A percentile compares a stretch with the other conserved stretches of the same genome.
Conservation (phyloP, 495 filamentous ascomycete species). For the Xylaria flabelliformis region DNA sequence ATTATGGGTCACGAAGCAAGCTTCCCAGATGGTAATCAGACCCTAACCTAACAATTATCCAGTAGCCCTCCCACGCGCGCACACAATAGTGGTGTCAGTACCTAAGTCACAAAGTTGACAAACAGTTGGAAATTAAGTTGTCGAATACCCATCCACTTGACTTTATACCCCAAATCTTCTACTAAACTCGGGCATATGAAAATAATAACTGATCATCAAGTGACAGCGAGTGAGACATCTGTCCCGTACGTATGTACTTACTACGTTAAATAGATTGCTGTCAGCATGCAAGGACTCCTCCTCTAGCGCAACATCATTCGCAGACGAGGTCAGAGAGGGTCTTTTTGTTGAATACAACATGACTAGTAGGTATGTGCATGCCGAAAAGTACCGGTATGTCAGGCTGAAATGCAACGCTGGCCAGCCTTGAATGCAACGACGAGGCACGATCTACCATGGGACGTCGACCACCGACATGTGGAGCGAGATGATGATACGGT, state of each 20-base stretch:
- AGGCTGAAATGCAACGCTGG: conserved; percentile 19
- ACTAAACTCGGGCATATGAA: neutral
- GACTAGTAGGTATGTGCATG: neutral
- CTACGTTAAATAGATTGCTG: neutral
- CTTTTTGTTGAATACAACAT: conserved; percentile 28
- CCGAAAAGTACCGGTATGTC: conserved; percentile 24
- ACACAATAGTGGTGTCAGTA: neutral
- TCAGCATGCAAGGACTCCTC: conserved; percentile 7
- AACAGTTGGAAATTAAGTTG: neutral
- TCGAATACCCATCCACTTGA: neutral
- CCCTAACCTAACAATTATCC: neutral
- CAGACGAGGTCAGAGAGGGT: neutral
- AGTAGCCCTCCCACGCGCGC: neutral
- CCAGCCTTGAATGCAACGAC: conserved; percentile 18
- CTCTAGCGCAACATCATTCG: conserved; percentile 13
- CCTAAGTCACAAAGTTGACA: neutral
- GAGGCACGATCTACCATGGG: conserved; percentile 12
- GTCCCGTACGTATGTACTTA: neutral
- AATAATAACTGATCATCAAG: neutral
- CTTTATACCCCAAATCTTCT: neutral
- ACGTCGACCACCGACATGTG: conserved; percentile 13
- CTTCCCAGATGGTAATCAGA: conserved; percentile 4
- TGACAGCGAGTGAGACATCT: neutral
- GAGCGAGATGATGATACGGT: conserved; percentile 11
- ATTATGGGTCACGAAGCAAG: neutral